Conservation (phyloP, 768 basidiomycete genomes). For the Lactarius evosmus region DNA sequence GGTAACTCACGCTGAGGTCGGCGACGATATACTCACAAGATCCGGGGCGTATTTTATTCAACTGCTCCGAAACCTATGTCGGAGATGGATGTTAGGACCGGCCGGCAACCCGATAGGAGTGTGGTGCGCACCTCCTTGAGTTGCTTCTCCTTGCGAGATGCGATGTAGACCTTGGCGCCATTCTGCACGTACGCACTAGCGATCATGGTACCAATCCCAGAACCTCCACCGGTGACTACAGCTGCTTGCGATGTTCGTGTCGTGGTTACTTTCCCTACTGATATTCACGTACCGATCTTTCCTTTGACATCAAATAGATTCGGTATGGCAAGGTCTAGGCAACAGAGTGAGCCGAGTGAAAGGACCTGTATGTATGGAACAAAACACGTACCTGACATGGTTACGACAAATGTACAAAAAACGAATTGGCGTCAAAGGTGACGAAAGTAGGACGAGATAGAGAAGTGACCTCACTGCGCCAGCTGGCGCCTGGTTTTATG, state of each 20-base stretch:
- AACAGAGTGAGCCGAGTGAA: not conserved
- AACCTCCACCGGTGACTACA: conserved; percentile 79
- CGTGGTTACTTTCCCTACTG: not conserved
- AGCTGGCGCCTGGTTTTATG: too few relatives aligned
- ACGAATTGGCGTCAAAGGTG: not conserved
- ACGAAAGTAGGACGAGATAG: not conserved
- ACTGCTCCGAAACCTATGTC: conserved; percentile 41
- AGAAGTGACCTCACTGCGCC: not conserved
- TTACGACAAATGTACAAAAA: not conserved
- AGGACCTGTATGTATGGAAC: not conserved
- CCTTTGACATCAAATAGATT: conserved; percentile 28
- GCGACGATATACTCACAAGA: conserved; percentile 71
- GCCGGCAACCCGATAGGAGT: not conserved
- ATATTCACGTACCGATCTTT: conserved; percentile 22
- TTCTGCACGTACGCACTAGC: conserved; percentile 80
- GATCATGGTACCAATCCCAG: conserved; percentile 83
- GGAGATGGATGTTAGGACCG: conserved; percentile 39
- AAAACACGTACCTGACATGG: conserved; percentile 10
- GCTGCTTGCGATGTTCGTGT: conserved; percentile 39
- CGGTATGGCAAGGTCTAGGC: conserved; percentile 21
- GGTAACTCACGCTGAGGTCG: conserved; percentile 59
- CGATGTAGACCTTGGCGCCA: conserved; percentile 87
- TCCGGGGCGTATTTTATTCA: conserved; percentile 59
- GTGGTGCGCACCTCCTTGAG: conserved; percentile 57
- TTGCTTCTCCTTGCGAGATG: conserved; percentile 75